phyloP scores from a whole-genome alignment of 352 stramenopile genomes.

The Blastocystis sp. region DNA sequence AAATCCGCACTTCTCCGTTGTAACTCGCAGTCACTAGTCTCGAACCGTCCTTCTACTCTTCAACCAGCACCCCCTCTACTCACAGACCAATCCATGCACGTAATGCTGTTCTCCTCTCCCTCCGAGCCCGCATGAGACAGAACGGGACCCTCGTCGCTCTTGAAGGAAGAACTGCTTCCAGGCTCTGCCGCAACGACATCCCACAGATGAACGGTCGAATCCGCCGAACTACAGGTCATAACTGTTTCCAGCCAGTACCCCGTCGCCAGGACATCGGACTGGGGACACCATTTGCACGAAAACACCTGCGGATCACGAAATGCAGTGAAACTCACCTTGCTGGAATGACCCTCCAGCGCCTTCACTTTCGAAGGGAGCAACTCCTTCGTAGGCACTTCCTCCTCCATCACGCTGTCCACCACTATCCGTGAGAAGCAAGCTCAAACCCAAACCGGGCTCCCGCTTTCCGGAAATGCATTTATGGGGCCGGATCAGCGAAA shows the following conservation, averaged over 20 bases:
- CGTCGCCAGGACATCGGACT: not conserved
- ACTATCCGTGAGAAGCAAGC: not conserved
- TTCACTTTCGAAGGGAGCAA: not conserved
- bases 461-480: constrained; percentile 57
- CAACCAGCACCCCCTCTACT: too few species aligned
- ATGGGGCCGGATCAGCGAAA: constrained; percentile 33
- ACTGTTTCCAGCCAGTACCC: not conserved
- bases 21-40: constrained; percentile 30
- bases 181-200: not conserved
- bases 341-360: constrained; percentile 40
- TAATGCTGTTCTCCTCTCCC: constrained; percentile 27
- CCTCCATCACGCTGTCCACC: not conserved
- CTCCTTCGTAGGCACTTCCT: constrained; percentile 37
- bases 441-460: not conserved
- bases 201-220: constrained; percentile 58
- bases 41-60: constrained; percentile 6
- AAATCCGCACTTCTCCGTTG: constrained; percentile 38
- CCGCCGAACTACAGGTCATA: constrained; percentile 25
- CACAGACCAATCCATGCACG: constrained; percentile 40
- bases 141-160: not conserved
- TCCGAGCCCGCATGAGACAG: not conserved
- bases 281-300: constrained; percentile 46
- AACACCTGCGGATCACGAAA: constrained; percentile 27
- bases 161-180: not conserved
- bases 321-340: not conserved